A percentile compares a stretch with the other conserved stretches of the same genome.
These are phyloP conservation scores for Gyrodon lividus DNA, from an alignment of 768 basidiomycete species.

Conservation along the genomic window DNA sequence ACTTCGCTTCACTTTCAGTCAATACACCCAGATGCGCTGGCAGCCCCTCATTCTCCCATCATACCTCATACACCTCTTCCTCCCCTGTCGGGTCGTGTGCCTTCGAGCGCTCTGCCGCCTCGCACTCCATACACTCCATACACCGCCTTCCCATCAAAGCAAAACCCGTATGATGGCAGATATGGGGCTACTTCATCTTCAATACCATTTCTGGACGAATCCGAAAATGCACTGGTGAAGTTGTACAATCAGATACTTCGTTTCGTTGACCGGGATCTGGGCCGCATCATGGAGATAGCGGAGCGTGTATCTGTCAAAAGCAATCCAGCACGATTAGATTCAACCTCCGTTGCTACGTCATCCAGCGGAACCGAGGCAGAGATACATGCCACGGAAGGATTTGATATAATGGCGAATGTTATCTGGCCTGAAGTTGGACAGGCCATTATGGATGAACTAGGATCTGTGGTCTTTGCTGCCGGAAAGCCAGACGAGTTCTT, in stretches of 20 bases:
- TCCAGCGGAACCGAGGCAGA: conserved; percentile 2
- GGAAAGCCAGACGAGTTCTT: conserved; percentile 90
- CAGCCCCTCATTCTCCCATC: conserved; percentile 69
- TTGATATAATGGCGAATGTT: conserved; percentile 84
- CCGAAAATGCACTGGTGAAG: conserved; percentile 65
- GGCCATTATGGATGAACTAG: conserved; percentile 83
- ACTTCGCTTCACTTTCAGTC: conserved; percentile 47
- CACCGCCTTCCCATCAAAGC: conserved; percentile 46
- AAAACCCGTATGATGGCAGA: conserved; percentile 38
- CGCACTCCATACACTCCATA: conserved; percentile 55
- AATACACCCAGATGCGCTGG: conserved; percentile 68
- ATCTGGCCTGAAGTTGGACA: conserved; percentile 84
- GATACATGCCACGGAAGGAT: conserved; percentile 40
- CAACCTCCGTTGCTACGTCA: not conserved
- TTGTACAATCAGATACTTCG: conserved; percentile 81
- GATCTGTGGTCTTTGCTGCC: conserved; percentile 80
- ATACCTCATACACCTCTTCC: conserved; percentile 73
- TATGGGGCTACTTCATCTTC: conserved; percentile 28
- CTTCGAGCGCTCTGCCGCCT: conserved; percentile 40
- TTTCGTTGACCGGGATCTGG: conserved; percentile 76
- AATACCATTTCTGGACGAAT: conserved; percentile 60
- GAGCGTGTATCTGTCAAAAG: conserved; percentile 62
- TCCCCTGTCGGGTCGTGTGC: conserved; percentile 6
- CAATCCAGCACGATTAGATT: conserved; percentile 26
- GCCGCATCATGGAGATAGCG: conserved; percentile 71